Evolutionary conservation across 129 eudicot species (phyloP).

Genomic region (Arctium minus): DNA sequence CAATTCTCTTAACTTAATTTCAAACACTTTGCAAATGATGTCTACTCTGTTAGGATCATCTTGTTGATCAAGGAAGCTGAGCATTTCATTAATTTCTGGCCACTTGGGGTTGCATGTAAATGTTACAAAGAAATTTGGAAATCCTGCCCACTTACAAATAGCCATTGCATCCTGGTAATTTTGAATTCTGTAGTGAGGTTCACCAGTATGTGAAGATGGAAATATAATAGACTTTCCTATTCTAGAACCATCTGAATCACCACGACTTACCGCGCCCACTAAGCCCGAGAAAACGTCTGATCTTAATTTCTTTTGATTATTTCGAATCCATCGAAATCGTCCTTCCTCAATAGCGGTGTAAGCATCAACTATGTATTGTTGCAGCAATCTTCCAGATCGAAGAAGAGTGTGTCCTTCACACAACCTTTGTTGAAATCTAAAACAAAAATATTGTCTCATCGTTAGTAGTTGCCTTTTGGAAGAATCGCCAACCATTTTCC

Average conservation of each 20-base stretch:
- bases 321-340: neutral
- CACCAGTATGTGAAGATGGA: neutral
- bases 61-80: neutral
- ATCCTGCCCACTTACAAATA: conserved; percentile 3
- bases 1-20: neutral
- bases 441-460: no score
- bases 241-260: neutral
- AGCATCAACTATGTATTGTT: no score
- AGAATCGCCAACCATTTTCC: no score
- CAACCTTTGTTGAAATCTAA: no score
- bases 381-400: no score
- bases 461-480: no score
- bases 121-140: neutral
- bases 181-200: neutral
- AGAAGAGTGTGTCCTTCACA: no score
- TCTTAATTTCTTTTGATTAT: neutral
- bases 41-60: neutral
- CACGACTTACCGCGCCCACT: neutral
- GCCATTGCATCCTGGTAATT: conserved; percentile 10
- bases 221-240: neutral
- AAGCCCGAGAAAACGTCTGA: neutral
- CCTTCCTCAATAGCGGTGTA: neutral
- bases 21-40: neutral
- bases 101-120: neutral
- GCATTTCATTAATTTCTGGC: neutral